Evolutionary conservation across 495 filamentous ascomycete species (phyloP).

Genomic region (Talaromyces thailandensis): DNA sequence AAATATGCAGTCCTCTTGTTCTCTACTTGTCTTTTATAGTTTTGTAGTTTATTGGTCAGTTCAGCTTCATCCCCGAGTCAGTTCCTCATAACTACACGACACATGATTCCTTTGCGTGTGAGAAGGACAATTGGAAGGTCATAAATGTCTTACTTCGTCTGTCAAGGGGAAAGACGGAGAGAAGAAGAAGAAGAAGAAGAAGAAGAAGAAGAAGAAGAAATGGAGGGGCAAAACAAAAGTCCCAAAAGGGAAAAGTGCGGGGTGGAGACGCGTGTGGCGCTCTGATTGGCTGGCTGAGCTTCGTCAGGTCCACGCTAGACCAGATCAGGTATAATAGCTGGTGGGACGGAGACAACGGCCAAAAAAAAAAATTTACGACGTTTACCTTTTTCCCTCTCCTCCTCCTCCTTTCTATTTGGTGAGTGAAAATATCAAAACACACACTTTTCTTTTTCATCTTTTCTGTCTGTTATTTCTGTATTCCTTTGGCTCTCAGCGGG

Average conservation of each 20-base stretch:
- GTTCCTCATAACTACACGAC: too few relatives aligned
- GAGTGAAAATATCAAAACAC: background rate
- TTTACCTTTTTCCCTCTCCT: slow-evolving; percentile 4
- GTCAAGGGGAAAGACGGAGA: too few relatives aligned
- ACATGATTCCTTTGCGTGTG: too few relatives aligned
- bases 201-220: background rate
- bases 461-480: background rate
- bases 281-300: background rate
- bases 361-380: slow-evolving; percentile 1
- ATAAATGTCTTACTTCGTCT: too few relatives aligned
- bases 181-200: background rate
- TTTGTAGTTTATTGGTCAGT: too few relatives aligned
- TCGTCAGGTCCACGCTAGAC: background rate
- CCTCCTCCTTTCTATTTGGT: background rate
- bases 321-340: background rate
- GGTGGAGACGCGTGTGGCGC: slow-evolving; percentile 3
- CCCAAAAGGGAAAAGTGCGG: slow-evolving; percentile 1
- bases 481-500: background rate
- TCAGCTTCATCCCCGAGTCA: too few relatives aligned
- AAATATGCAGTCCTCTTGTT: too few relatives aligned
- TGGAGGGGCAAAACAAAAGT: background rate
- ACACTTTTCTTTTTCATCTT: background rate
- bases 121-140: too few relatives aligned
- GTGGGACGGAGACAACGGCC: background rate
- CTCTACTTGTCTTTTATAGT: too few relatives aligned